phyloP scores from a whole-genome alignment of 2,329 filamentous ascomycete genomes.

The Colletotrichum limetticola region DNA sequence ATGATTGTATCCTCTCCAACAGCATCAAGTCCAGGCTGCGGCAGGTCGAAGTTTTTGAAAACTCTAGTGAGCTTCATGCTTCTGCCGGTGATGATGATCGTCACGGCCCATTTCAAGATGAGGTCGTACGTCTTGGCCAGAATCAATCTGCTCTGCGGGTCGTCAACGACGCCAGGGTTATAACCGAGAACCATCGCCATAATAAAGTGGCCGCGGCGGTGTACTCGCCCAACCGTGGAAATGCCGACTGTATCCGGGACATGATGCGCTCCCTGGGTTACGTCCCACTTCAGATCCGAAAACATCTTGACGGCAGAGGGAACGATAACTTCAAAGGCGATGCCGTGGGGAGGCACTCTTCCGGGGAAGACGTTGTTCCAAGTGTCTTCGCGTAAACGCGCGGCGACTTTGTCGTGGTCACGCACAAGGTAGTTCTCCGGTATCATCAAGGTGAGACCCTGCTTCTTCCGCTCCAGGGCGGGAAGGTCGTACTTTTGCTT shows the following conservation, averaged over 20 bases:
- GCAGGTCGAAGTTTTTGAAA: background rate
- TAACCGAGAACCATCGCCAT: background rate
- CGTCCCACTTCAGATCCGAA: background rate
- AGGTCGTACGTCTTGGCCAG: background rate
- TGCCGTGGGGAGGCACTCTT: background rate
- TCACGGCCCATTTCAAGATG: background rate
- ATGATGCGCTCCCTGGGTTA: no score
- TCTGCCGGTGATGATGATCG: background rate
- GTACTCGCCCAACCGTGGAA: background rate
- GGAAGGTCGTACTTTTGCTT: background rate
- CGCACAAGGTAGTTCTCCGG: background rate
- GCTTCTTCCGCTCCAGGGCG: background rate
- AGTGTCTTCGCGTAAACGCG: background rate
- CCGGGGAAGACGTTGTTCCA: background rate
- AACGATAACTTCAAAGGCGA: background rate
- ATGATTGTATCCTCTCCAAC: background rate
- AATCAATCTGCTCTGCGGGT: background rate
- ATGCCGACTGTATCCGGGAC: background rate
- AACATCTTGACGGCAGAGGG: background rate
- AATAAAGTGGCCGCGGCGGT: background rate
- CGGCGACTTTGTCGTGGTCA: background rate
- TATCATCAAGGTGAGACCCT: background rate
- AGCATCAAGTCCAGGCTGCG: rapidly evolving
- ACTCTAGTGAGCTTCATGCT: background rate
- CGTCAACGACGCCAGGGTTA: background rate